A percentile compares a stretch with the other conserved stretches of the same genome.
These are phyloP conservation scores for Cryptosporidium sp. DNA, from an alignment of 169 alveolate species.

Conservation along the genomic window DNA sequence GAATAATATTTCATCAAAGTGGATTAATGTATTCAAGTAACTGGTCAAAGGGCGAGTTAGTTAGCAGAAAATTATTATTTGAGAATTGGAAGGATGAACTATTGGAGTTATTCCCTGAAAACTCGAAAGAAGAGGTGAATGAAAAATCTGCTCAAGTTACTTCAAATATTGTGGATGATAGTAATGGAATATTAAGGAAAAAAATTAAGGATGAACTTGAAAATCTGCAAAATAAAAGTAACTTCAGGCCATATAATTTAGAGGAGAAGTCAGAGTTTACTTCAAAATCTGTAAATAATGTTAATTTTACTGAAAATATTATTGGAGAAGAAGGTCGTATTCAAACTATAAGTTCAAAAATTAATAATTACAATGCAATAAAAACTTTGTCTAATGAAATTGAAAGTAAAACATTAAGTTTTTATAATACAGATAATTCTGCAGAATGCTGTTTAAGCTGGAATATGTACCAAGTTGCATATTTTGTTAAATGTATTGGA, in stretches of 20 bases:
- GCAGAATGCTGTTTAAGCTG: conserved; percentile 80
- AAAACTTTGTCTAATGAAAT: conserved; percentile 32
- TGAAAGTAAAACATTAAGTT: conserved; percentile 18
- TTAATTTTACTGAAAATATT: not conserved
- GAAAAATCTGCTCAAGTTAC: not conserved
- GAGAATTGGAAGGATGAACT: conserved; percentile 63
- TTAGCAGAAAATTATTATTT: conserved; percentile 76
- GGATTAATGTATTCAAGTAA: conserved; percentile 79
- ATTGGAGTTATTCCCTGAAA: not conserved
- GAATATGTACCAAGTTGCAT: conserved; percentile 79
- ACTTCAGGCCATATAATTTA: not conserved
- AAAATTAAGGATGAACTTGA: conserved; percentile 15
- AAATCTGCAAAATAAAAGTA: not conserved
- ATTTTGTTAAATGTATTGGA: conserved; percentile 78
- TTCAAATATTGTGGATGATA: not conserved
- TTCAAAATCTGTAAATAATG: not conserved
- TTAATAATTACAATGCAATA: conserved; percentile 11
- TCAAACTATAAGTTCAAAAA: not conserved
- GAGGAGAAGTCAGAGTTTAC: not conserved
- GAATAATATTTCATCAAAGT: conserved; percentile 80
- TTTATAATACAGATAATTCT: conserved; percentile 21
- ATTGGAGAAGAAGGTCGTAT: not conserved
- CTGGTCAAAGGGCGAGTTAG: conserved; percentile 76
- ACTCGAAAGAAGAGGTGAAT: not conserved
- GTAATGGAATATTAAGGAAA: not conserved